Base-by-base conservation (phyloP, 441 rosid species). In the Geranium incanum region DNA sequence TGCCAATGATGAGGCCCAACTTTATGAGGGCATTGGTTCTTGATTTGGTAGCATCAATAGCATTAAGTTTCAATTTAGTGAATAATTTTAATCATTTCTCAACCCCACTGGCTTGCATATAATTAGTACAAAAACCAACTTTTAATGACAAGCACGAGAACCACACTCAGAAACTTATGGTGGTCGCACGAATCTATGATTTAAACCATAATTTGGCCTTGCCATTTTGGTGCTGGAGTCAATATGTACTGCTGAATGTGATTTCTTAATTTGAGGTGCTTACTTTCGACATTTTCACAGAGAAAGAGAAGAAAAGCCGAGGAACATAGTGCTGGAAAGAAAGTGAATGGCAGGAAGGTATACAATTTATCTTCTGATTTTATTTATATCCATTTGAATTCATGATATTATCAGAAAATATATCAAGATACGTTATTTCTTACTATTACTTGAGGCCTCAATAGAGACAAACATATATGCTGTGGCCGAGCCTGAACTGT, bases 241-340 rank as follows among this genome's bases (percentile, higher is more conserved):
- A 43, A 43, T 43, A 43, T 43, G 50, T 43, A 43, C 50, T 43
- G 50, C 11, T 43, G 50, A 6, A 43, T 43, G 8, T 43, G 50
- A 6, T 43, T 43, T 43, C 7, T 6, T 43, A 4, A 43, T 43
- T 6, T 43, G 50, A 43, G 9, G 50, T 36, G 64, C 59, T 69
- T 6, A 64, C 70, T 77, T 73, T 19, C 79, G 13, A 39, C 75
- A 71, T 57, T 5, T 79, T 83, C 63, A 67, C 85, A 93, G 99
- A 85, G 95, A 79, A 95, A 95, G 80, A 84, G 94, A 78, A 88
- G 96, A 81, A 95, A 92, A 84, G 79, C 87, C 50, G 96, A 94
- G 45, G 99, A 95, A 66, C 76, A 81, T 67, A 76, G 72, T 52
- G 36, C 74, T 65, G 97, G 89, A 36, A 92, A 82, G 84, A 91